These are phyloP conservation scores for Linnemannia zychae DNA, from an alignment of 192 early-diverging fungal species.

Conservation along the genomic window DNA sequence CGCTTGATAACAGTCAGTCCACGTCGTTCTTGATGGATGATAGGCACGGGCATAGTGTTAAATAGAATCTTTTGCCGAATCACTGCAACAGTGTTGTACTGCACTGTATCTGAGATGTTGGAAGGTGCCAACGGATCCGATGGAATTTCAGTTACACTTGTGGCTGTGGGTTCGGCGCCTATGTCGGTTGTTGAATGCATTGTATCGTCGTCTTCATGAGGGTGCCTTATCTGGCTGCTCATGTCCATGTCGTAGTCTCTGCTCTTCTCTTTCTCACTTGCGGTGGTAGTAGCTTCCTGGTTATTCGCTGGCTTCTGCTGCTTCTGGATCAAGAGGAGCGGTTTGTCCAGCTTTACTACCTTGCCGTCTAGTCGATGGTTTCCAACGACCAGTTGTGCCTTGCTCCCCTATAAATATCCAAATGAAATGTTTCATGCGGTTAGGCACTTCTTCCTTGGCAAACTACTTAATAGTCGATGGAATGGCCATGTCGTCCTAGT, in stretches of 20 bases:
- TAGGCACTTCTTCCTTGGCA: not conserved
- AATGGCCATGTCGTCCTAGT: not conserved
- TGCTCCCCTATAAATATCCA: constrained; percentile 11
- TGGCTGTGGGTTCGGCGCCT: not conserved
- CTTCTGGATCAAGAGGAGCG: constrained; percentile 47
- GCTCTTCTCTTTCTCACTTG: constrained; percentile 5
- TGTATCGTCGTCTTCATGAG: constrained; percentile 42
- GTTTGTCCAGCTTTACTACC: constrained; percentile 32
- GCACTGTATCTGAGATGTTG: constrained; percentile 12
- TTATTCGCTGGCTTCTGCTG: constrained; percentile 4
- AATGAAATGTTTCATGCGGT: not conserved
- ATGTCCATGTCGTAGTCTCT: not conserved
- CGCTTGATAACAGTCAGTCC: constrained; percentile 50
- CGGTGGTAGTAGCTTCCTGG: not conserved
- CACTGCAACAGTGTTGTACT: constrained; percentile 44
- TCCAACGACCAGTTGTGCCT: constrained; percentile 49
- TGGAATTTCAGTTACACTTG: not conserved
- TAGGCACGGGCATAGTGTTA: constrained; percentile 50
- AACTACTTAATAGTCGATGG: too few relatives aligned
- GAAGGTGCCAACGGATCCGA: constrained; percentile 25
- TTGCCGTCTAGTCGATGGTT: constrained; percentile 53
- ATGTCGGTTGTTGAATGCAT: constrained; percentile 20
- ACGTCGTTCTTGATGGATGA: constrained; percentile 49
- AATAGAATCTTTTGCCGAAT: constrained; percentile 54
- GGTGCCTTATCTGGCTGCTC: not conserved